A percentile compares a stretch with the other conserved stretches of the same genome.
Conservation (phyloP, 352 stramenopile species). For the Phytopythium ostracodes region DNA sequence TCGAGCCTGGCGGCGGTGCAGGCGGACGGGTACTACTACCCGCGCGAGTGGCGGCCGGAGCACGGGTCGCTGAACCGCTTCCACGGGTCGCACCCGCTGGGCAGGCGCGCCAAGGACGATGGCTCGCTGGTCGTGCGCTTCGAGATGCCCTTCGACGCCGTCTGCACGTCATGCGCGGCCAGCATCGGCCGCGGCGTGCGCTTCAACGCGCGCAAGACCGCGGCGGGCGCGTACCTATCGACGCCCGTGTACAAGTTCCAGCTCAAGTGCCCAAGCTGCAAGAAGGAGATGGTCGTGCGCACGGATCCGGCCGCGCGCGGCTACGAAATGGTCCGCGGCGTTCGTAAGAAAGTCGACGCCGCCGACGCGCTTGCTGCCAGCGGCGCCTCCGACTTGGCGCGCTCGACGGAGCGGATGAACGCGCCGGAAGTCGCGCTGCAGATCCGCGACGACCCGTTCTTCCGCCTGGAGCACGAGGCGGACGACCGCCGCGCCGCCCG, state of each 20-base stretch:
- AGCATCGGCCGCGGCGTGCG: constrained; percentile 87
- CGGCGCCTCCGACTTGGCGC: constrained; percentile 35
- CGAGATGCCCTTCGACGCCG: constrained; percentile 97
- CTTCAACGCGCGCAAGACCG: constrained; percentile 96
- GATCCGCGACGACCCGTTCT: constrained; percentile 66
- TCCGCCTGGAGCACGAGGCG: constrained; percentile 72
- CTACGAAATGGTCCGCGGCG: constrained; percentile 87
- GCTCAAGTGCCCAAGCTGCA: constrained; percentile 91
- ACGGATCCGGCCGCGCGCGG: constrained; percentile 93
- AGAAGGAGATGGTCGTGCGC: constrained; percentile 86
- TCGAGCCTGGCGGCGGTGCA: constrained; percentile 95
- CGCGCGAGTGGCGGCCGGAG: constrained; percentile 88
- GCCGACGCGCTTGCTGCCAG: constrained; percentile 28
- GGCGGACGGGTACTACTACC: constrained; percentile 98
- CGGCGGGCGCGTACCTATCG: constrained; percentile 89
- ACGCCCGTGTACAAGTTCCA: constrained; percentile 93
- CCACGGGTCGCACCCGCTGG: constrained; percentile 67
- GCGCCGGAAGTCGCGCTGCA: constrained; percentile 35
- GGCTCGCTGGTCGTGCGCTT: constrained; percentile 95
- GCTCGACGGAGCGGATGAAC: constrained; percentile 51
- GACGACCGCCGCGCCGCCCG: constrained; percentile 51
- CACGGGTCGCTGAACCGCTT: constrained; percentile 86
- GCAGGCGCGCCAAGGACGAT: constrained; percentile 85
- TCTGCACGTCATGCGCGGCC: constrained; percentile 73
- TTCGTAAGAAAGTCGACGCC: constrained; percentile 80